Percentiles rank a stretch among this genome's conserved stretches.
phyloP scores from a whole-genome alignment of 208 protist genomes.

The Paratrypanosoma confusum region DNA sequence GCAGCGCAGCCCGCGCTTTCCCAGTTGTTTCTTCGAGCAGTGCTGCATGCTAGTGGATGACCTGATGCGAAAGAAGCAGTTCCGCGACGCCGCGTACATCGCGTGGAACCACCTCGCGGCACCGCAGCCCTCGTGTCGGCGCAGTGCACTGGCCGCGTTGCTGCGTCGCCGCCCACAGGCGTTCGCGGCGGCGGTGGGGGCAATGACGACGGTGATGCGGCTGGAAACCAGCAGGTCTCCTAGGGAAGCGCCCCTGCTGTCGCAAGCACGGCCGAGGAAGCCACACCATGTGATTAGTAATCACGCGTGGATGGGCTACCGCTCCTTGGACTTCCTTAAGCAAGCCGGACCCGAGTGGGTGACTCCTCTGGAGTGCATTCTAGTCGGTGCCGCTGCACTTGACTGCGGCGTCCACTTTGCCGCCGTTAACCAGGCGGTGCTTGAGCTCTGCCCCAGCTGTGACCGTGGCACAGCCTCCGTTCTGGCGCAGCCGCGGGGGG shows the following conservation, averaged over 20 bases:
- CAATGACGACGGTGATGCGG: slow-evolving; percentile 35
- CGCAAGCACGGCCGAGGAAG: too few species aligned
- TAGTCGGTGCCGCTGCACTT: slow-evolving; percentile 30
- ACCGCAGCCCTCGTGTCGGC: slow-evolving; percentile 2
- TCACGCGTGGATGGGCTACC: slow-evolving; percentile 43
- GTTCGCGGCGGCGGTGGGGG: slow-evolving; percentile 15
- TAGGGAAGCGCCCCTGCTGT: too few species aligned
- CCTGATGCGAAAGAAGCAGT: too few species aligned
- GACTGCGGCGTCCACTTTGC: slow-evolving; percentile 46
- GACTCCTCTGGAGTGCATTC: slow-evolving; percentile 34
- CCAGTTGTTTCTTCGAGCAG: too few species aligned
- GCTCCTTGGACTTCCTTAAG: slow-evolving; percentile 37
- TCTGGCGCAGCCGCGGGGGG: too few species aligned
- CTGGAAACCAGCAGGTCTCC: slow-evolving; percentile 2
- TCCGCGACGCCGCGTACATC: slow-evolving; percentile 28
- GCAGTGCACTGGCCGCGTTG: slow-evolving; percentile 3
- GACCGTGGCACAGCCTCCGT: too few species aligned
- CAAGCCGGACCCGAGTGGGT: slow-evolving; percentile 6
- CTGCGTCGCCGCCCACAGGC: slow-evolving; percentile 10
- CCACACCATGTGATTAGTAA: too few species aligned
- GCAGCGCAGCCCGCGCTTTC: too few species aligned
- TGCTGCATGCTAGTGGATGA: too few species aligned
- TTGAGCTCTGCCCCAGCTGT: too few species aligned
- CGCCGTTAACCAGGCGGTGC: slow-evolving; percentile 23
- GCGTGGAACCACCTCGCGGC: slow-evolving; percentile 60